Conservation (phyloP, 805 yeast genomes). For the Citeromyces nyonsensis region DNA sequence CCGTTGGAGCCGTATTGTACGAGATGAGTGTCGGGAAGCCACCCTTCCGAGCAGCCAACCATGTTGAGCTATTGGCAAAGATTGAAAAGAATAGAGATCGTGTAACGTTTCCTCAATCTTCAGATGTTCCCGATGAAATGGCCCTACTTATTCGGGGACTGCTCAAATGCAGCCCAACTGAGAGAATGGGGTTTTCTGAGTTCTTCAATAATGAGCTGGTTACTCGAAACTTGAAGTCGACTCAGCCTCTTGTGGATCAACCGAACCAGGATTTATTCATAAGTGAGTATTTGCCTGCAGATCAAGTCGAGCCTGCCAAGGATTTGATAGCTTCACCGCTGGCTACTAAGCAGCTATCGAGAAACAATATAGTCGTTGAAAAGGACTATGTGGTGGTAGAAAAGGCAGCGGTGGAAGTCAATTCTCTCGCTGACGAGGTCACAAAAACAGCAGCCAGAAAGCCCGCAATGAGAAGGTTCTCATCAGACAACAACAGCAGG, state of each 20-base stretch:
- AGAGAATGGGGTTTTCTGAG: constrained; percentile 78
- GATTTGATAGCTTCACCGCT: constrained; percentile 7
- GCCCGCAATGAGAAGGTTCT: constrained; percentile 9
- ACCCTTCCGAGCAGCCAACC: constrained; percentile 89
- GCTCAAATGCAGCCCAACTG: constrained; percentile 72
- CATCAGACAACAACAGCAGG: constrained; percentile 21
- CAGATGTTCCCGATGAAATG: constrained; percentile 49
- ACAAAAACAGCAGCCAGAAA: constrained; percentile 37
- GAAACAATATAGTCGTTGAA: constrained; percentile 26
- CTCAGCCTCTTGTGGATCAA: constrained; percentile 47
- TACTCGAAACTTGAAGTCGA: constrained; percentile 30
- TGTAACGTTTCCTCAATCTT: constrained; percentile 60
- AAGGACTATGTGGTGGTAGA: constrained; percentile 91
- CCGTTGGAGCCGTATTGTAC: constrained; percentile 90
- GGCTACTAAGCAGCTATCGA: constrained; percentile 4
- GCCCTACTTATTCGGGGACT: constrained; percentile 59
- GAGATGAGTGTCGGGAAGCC: constrained; percentile 97
- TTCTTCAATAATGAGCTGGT: constrained; percentile 68
- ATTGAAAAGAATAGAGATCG: constrained; percentile 72
- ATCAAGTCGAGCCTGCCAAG: constrained; percentile 1
- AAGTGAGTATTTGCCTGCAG: constrained; percentile 46
- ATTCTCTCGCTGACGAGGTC: constrained; percentile 88
- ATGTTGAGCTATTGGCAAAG: constrained; percentile 73
- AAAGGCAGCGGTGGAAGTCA: constrained; percentile 87
- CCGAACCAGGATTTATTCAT: constrained; percentile 73